Evolutionary conservation across 345 rosid species (phyloP).

Genomic region (Aquilaria yunnanensis): DNA sequence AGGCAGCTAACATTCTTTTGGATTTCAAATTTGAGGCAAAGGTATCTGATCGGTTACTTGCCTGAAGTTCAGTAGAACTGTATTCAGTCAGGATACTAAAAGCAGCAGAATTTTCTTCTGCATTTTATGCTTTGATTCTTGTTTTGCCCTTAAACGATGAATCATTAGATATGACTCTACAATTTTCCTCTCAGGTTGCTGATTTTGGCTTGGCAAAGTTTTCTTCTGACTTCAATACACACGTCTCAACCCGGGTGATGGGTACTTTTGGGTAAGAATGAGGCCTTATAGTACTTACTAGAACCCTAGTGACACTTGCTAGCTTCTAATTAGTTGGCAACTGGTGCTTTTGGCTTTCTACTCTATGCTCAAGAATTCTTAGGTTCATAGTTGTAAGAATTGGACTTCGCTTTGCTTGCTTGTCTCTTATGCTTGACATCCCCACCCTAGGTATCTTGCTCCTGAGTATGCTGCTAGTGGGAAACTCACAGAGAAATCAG

Average conservation of each 20-base stretch:
- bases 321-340: too few species aligned
- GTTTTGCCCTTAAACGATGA: too few species aligned
- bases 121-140: too few species aligned
- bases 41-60: slow-evolving; percentile 28
- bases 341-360: too few species aligned
- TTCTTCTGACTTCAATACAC: slow-evolving; percentile 56
- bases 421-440: slow-evolving; percentile 1
- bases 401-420: too few species aligned
- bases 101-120: too few species aligned
- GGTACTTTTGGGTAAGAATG: slow-evolving; percentile 84
- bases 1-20: slow-evolving; percentile 77
- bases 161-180: not conserved
- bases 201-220: slow-evolving; percentile 96
- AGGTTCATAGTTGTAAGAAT: too few species aligned
- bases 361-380: too few species aligned
- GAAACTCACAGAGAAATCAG: slow-evolving; percentile 82
- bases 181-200: slow-evolving; percentile 48
- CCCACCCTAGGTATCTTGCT: slow-evolving; percentile 61
- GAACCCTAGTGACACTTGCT: too few species aligned
- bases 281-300: not conserved
- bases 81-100: too few species aligned
- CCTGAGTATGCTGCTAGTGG: slow-evolving; percentile 98
- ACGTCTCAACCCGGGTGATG: slow-evolving; percentile 93
- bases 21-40: slow-evolving; percentile 66
- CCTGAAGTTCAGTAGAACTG: too few species aligned